Percentiles rank a stretch among this genome's conserved stretches.
Evolutionary conservation across 805 yeast species (phyloP).

Genomic region (Lipomyces sp.): DNA sequence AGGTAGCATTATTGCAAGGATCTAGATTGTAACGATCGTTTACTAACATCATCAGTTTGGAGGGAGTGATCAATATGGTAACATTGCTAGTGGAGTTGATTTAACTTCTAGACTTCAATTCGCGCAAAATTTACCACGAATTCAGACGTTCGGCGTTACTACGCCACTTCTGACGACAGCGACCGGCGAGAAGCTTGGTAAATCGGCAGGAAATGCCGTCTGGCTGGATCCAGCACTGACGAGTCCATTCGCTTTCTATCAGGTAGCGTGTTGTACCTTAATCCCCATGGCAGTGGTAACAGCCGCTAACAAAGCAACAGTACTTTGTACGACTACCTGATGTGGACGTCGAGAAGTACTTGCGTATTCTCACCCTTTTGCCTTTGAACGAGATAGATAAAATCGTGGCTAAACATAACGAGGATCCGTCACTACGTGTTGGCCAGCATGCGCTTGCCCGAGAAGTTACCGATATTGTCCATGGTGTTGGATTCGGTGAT

Average conservation of each 20-base stretch:
- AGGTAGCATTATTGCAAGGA: constrained; percentile 49
- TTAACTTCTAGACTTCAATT: constrained; percentile 65
- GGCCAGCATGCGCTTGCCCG: constrained; percentile 82
- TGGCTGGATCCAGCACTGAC: constrained; percentile 80
- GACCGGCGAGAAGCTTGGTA: constrained; percentile 91
- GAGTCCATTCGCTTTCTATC: constrained; percentile 80
- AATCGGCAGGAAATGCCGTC: constrained; percentile 95
- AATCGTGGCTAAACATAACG: constrained; percentile 57
- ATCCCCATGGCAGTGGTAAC: not conserved
- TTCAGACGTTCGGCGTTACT: constrained; percentile 71
- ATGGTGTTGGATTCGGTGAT: constrained; percentile 77
- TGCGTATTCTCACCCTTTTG: constrained; percentile 78
- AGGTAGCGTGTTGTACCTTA: constrained; percentile 44
- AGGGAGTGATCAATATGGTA: constrained; percentile 98
- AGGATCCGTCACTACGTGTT: constrained; percentile 63
- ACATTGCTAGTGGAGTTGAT: constrained; percentile 94
- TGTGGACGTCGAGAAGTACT: constrained; percentile 67
- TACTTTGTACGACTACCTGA: constrained; percentile 78
- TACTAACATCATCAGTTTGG: constrained; percentile 52
- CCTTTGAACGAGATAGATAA: constrained; percentile 64
- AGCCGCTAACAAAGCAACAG: not conserved
- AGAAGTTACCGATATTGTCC: constrained; percentile 85
- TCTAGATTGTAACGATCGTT: no score
- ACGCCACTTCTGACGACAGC: constrained; percentile 89
- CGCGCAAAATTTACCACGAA: constrained; percentile 29